A percentile compares a stretch with the other conserved stretches of the same genome.
Evolutionary conservation across 805 yeast genomes (phyloP).

Genomic region (Metschnikowia peoriensis): DNA sequence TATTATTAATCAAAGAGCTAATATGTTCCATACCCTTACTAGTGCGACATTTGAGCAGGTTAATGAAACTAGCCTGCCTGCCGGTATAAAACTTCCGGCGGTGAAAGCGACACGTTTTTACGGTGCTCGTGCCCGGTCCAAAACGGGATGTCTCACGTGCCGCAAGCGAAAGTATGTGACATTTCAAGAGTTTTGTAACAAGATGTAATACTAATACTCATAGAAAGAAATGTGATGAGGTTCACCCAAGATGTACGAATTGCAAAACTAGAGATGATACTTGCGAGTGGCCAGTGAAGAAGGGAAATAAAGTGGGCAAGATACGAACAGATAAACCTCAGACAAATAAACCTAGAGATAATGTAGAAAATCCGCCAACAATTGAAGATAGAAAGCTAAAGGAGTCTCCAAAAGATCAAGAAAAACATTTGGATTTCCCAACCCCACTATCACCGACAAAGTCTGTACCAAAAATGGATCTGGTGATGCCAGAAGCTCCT

Average conservation of each 20-base stretch:
- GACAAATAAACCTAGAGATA: no score
- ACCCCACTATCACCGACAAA: background rate
- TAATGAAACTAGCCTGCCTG: slow-evolving; percentile 7
- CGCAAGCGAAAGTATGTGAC: slow-evolving; percentile 19
- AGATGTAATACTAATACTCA: slow-evolving; percentile 13
- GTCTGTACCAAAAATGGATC: background rate
- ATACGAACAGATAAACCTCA: background rate
- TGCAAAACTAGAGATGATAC: slow-evolving; percentile 7
- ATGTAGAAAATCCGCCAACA: no score
- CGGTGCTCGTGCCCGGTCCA: slow-evolving; percentile 19
- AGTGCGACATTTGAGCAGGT: slow-evolving; percentile 12
- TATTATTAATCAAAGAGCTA: background rate
- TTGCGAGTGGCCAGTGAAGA: slow-evolving; percentile 13
- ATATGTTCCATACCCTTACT: slow-evolving; percentile 20
- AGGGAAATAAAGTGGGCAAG: background rate
- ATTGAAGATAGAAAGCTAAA: no score
- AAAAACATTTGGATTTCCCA: background rate
- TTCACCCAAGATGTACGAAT: slow-evolving; percentile 14
- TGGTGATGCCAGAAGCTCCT: background rate
- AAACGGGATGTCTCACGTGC: slow-evolving; percentile 17
- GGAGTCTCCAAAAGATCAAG: no score
- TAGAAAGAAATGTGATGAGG: slow-evolving; percentile 21
- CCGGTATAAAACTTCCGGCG: slow-evolving; percentile 13
- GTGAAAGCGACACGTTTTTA: slow-evolving; percentile 8
- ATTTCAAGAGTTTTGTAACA: background rate